Base-by-base conservation (phyloP, 345 rosid genomes). In the Hibiscus tridactylites region DNA sequence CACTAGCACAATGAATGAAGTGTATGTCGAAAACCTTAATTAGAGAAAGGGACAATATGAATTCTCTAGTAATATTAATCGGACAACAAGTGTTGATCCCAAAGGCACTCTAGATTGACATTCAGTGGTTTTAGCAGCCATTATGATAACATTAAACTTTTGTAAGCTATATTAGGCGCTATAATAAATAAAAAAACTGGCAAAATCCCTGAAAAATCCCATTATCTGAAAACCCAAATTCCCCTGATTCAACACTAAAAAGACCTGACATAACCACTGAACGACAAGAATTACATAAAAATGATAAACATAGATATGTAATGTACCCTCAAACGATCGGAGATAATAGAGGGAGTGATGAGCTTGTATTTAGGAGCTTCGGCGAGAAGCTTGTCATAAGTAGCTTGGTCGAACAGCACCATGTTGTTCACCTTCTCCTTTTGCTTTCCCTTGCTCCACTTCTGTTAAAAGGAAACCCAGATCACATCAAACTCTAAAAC, bases 361-460 rank as follows among this genome's bases (percentile, higher is more conserved):
- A 85, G 95, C 87, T 89, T 91, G 82, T 82, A 87, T 78, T 91
- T 91, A 31, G 97, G 95, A 11, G 87, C 92, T 68, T 91, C 95
- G 19, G 85, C 57, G 24, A 91, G 85, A 17, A 91, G 95, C 87
- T 88, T 89, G 65, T 91, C 97, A 63, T 89, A 91, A 57, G 95
- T 89, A 24, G 83, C 90, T 17, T 89, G 95, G 73, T 91, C 97
- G 77, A 91, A 91, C 79, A 89, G 68, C 68, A 91, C 95, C 97
- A 87, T 87, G 85, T 91, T 91, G 88, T 91, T 91, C 81, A 91
- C 97, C 83, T 90, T 90, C 84, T 90, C 96, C 91, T 90, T 90
- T 77, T 90, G 96, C 85, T 90, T 88, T 72, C 92, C 96, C 79
- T 90, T 90, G 85, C 93, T 88, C 96, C 93, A 90, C 85, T 90